Conservation (phyloP, 108 stramenopile genomes). For the Schizochytrium sp. region DNA sequence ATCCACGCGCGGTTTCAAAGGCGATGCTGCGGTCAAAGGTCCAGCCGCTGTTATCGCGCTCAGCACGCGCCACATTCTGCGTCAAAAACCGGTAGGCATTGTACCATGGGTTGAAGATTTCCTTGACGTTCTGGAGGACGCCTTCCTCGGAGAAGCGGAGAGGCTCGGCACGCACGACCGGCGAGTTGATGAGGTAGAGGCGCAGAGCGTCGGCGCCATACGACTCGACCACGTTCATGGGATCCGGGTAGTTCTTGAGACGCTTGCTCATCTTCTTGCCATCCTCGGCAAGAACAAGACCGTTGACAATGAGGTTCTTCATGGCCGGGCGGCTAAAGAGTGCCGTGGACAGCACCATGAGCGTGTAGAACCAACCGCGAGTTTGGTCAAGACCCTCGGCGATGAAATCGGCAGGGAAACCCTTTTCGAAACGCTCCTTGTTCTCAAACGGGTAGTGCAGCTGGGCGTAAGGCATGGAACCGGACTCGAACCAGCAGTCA, state of each 20-base stretch:
- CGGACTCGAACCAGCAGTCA: slow-evolving; percentile 99
- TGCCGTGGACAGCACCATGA: slow-evolving; percentile 97
- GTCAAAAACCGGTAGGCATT: slow-evolving; percentile 96
- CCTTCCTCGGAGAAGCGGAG: slow-evolving; percentile 94
- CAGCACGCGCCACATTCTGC: slow-evolving; percentile 77
- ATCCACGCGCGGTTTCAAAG: slow-evolving; percentile 60
- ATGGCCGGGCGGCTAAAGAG: slow-evolving; percentile 95
- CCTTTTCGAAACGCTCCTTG: slow-evolving; percentile 81
- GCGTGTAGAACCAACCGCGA: slow-evolving; percentile 99
- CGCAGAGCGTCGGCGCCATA: slow-evolving; percentile 98
- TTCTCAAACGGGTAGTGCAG: slow-evolving; percentile 99
- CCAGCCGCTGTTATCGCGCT: slow-evolving; percentile 33
- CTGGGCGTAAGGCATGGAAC: slow-evolving; percentile 99
- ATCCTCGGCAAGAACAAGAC: slow-evolving; percentile 89
- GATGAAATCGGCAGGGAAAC: slow-evolving; percentile 98
- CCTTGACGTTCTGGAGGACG: slow-evolving; percentile 88
- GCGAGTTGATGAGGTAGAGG: slow-evolving; percentile 99
- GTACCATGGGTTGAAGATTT: slow-evolving; percentile 93
- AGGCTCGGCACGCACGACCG: slow-evolving; percentile 94
- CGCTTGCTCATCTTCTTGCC: slow-evolving; percentile 99
- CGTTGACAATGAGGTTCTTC: slow-evolving; percentile 97
- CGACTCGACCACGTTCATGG: slow-evolving; percentile 72
- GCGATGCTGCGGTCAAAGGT: slow-evolving; percentile 65
- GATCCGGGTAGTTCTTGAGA: slow-evolving; percentile 96
- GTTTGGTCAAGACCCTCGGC: slow-evolving; percentile 99